Evolutionary conservation across 2,329 filamentous ascomycete species (phyloP).

Genomic region (Venturia pyrina): DNA sequence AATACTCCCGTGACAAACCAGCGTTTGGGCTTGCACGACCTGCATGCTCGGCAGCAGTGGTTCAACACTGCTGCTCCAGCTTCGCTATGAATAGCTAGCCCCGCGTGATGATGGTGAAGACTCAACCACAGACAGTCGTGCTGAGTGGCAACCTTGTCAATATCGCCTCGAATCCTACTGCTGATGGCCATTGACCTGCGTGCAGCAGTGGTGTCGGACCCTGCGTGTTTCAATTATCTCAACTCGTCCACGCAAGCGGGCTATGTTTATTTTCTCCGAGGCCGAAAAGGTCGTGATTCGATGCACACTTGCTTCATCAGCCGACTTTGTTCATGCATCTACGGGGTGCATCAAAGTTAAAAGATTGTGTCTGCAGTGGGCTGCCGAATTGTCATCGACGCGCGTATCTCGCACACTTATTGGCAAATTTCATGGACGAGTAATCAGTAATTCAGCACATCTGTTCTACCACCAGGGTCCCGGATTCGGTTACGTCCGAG

Average conservation of each 20-base stretch:
- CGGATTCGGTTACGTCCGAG: not conserved
- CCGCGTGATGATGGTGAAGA: not conserved
- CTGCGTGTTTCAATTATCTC: not conserved
- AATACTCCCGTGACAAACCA: not conserved
- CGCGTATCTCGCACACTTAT: not conserved
- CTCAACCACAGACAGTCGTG: not conserved
- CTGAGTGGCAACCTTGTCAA: not conserved
- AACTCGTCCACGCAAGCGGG: not conserved
- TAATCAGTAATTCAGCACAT: too few relatives aligned
- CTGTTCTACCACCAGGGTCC: not conserved
- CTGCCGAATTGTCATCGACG: not conserved
- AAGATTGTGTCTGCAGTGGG: not conserved
- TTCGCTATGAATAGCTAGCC: constrained; percentile 3
- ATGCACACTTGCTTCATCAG: not conserved
- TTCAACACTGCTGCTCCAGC: not conserved
- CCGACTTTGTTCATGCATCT: not conserved
- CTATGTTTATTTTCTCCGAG: not conserved
- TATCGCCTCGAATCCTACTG: not conserved
- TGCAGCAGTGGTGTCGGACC: too few relatives aligned
- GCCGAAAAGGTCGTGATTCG: not conserved
- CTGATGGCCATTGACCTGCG: not conserved
- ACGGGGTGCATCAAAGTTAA: not conserved
- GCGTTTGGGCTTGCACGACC: not conserved
- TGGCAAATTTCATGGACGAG: not conserved
- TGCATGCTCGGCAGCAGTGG: not conserved